Evolutionary conservation across 2,329 filamentous ascomycete species (phyloP).

Genomic region (Epichloe festucae): DNA sequence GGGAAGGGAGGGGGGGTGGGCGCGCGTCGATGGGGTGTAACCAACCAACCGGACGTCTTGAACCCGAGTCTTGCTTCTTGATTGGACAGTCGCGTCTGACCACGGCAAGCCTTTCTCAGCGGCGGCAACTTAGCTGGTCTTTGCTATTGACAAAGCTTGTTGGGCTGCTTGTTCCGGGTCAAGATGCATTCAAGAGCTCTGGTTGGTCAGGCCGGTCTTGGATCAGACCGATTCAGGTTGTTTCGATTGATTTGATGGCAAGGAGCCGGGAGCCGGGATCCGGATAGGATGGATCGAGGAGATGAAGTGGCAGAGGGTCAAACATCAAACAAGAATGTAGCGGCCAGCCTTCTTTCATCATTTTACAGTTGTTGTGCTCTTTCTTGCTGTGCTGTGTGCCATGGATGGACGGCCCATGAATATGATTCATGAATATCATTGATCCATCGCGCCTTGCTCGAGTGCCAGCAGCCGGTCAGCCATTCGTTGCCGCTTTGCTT

Average conservation of each 20-base stretch:
- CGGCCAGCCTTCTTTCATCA: slow-evolving; percentile 1
- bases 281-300: not conserved
- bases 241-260: not conserved
- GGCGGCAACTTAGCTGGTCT: not conserved
- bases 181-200: not conserved
- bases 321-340: not conserved
- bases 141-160: too few relatives aligned
- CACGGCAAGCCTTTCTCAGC: not conserved
- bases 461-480: too few relatives aligned
- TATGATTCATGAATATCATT: too few relatives aligned
- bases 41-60: not conserved
- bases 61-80: not conserved
- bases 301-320: not conserved
- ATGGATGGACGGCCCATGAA: too few relatives aligned
- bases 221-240: not conserved
- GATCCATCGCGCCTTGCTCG: too few relatives aligned
- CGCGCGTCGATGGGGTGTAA: not conserved
- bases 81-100: slow-evolving; percentile 1
- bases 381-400: too few relatives aligned
- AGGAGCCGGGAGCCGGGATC: not conserved
- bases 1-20: not conserved
- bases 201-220: not conserved
- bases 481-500: not conserved
- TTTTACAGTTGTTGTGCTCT: not conserved
- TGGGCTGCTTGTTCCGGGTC: not conserved